phyloP scores from a whole-genome alignment of 208 protist species.

The Kentomonas sorsogonicus region DNA sequence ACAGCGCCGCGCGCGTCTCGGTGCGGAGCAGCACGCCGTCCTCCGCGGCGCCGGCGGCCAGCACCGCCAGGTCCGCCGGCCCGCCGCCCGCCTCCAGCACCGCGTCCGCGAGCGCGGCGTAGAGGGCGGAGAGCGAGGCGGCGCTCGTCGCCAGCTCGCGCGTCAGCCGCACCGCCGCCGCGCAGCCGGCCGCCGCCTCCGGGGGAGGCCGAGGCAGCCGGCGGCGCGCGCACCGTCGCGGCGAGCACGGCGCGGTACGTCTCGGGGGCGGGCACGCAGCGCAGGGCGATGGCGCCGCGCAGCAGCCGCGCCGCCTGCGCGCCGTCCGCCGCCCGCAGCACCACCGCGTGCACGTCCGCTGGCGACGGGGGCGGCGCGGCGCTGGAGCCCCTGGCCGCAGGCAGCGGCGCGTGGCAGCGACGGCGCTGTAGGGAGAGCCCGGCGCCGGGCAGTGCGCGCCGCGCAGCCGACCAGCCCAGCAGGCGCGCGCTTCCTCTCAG shows the following conservation, averaged over 20 bases:
- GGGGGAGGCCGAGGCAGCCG: too few relatives aligned
- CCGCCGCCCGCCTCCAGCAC: constrained; percentile 15
- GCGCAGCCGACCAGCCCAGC: too few relatives aligned
- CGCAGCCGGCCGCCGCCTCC: constrained; percentile 49
- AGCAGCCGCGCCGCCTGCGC: constrained; percentile 42
- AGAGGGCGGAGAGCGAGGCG: constrained; percentile 46
- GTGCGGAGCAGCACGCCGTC: not conserved
- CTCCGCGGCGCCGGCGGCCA: too few relatives aligned
- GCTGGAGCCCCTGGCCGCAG: too few relatives aligned
- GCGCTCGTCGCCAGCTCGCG: constrained; percentile 50
- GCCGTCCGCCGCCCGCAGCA: constrained; percentile 41
- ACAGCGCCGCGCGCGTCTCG: not conserved
- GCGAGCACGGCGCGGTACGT: constrained; percentile 57
- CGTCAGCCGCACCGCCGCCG: constrained; percentile 28
- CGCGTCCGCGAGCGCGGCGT: constrained; percentile 43
- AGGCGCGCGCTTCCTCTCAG: too few relatives aligned
- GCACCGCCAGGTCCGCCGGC: not conserved
- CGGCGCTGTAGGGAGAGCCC: too few relatives aligned
- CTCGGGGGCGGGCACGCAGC: constrained; percentile 50
- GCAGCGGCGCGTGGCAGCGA: too few relatives aligned
- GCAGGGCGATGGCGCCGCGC: constrained; percentile 38
- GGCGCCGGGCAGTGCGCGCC: too few relatives aligned
- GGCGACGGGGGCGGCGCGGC: constrained; percentile 34
- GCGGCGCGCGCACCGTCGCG: constrained; percentile 24
- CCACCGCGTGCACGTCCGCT: constrained; percentile 57